phyloP scores from a whole-genome alignment of 768 basidiomycete species.

The Gloeophyllum trabeum region DNA sequence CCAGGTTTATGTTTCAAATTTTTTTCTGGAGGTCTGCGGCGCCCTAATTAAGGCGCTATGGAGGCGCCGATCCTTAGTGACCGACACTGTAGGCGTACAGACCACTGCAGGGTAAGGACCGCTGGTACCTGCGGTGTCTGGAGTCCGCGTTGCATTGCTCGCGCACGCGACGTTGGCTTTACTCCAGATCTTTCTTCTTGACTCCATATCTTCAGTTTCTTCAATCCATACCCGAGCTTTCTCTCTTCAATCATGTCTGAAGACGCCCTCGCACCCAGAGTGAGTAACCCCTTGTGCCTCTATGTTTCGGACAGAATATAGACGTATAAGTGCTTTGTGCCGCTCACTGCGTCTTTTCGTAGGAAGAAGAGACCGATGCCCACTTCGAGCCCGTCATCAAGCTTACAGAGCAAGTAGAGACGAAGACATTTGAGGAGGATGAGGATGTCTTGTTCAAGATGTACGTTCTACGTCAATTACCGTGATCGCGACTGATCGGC shows the following conservation, averaged over 20 bases:
- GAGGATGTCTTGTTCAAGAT: constrained; percentile 94
- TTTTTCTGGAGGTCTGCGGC: too few species aligned
- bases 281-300: constrained; percentile 28
- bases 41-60: too few species aligned
- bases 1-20: too few species aligned
- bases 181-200: constrained; percentile 9
- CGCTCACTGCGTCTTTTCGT: constrained; percentile 8
- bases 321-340: too few species aligned
- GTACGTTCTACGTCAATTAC: constrained; percentile 39
- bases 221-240: constrained; percentile 5
- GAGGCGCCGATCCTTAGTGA: too few species aligned
- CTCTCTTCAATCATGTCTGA: constrained; percentile 13
- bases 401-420: constrained; percentile 92
- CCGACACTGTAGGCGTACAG: too few species aligned
- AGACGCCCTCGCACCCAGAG: constrained; percentile 64
- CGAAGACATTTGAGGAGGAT: constrained; percentile 91
- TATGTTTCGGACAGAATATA: too few species aligned
- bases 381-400: constrained; percentile 96
- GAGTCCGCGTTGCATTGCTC: too few species aligned
- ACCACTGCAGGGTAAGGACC: too few species aligned
- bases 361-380: constrained; percentile 73
- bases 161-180: constrained; percentile 5
- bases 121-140: too few species aligned
- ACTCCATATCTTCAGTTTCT: constrained; percentile 7
- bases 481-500: constrained; percentile 14